These are phyloP conservation scores for Ensete glaucum DNA, from an alignment of 176 grass and related monocot genomes.

Conservation along the genomic window DNA sequence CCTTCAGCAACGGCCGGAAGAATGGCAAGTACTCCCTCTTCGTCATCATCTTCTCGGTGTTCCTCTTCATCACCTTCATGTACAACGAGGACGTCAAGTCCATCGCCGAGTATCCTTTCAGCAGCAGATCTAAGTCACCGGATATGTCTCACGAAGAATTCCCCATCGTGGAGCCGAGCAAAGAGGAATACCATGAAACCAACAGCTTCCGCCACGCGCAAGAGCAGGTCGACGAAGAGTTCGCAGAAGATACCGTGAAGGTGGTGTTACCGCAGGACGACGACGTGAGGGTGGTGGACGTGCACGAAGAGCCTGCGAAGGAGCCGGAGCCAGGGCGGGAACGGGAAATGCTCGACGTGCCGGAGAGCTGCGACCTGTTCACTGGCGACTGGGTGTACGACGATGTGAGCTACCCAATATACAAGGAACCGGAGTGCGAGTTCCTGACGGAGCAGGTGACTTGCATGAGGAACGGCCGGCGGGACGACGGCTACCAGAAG, in stretches of 20 bases:
- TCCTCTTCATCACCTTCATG: slow-evolving; percentile 21
- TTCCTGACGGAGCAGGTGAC: slow-evolving; percentile 65
- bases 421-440: slow-evolving; percentile 55
- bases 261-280: neutral
- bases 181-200: neutral
- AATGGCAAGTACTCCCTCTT: slow-evolving; percentile 6
- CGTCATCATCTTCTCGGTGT: slow-evolving; percentile 1
- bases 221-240: neutral
- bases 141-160: neutral
- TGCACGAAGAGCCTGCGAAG: neutral
- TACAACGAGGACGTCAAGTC: slow-evolving; percentile 27
- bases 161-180: neutral
- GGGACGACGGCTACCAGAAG: slow-evolving; percentile 55
- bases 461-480: slow-evolving; percentile 61
- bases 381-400: slow-evolving; percentile 64
- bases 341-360: slow-evolving; percentile 25
- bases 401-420: slow-evolving; percentile 36
- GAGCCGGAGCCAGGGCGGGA: slow-evolving; percentile 24
- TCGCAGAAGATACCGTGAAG: neutral
- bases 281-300: neutral
- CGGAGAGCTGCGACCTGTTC: slow-evolving; percentile 55
- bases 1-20: neutral
- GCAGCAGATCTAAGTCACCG: neutral
- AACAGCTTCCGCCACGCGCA: neutral
- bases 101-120: slow-evolving; percentile 19